Percentiles rank a stretch among this genome's conserved stretches.
These are phyloP conservation scores for Dictyostelium citrinum DNA, from an alignment of 78 protist genomes.

Conservation along the genomic window DNA sequence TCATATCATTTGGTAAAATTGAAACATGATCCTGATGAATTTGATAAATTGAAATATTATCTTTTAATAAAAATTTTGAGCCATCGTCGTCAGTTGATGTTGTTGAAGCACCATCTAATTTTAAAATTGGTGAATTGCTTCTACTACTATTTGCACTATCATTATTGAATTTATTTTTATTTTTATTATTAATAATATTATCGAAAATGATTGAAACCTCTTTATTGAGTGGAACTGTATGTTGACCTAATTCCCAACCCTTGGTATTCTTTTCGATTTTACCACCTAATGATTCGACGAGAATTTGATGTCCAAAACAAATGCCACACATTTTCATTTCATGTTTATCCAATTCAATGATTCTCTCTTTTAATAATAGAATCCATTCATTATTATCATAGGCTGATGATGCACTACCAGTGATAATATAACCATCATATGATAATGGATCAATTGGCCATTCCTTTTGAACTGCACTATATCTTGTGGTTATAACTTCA, in stretches of 20 bases:
- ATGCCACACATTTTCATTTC: slow-evolving; percentile 73
- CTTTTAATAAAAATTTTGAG: neutral
- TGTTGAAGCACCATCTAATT: neutral
- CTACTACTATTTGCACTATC: slow-evolving; percentile 3
- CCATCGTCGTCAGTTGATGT: neutral
- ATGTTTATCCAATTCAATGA: slow-evolving; percentile 8
- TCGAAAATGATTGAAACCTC: neutral
- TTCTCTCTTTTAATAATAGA: neutral
- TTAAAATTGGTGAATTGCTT: neutral
- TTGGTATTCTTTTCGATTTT: slow-evolving; percentile 26
- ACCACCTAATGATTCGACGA: slow-evolving; percentile 42
- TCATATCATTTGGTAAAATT: slow-evolving; percentile 8
- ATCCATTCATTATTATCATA: slow-evolving; percentile 66
- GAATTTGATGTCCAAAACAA: slow-evolving; percentile 77
- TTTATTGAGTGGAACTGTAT: neutral
- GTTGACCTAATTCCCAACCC: slow-evolving; percentile 71
- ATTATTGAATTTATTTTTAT: neutral
- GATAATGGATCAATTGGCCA: slow-evolving; percentile 15
- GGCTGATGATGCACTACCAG: slow-evolving; percentile 37
- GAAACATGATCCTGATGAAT: slow-evolving; percentile 64
- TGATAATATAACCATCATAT: slow-evolving; percentile 63
- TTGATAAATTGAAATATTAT: neutral
- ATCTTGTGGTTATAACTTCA: neutral
- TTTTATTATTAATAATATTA: neutral
- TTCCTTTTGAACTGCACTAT: slow-evolving; percentile 12